These are phyloP conservation scores for Syzygium malaccense DNA, from an alignment of 441 rosid genomes.

Conservation along the genomic window DNA sequence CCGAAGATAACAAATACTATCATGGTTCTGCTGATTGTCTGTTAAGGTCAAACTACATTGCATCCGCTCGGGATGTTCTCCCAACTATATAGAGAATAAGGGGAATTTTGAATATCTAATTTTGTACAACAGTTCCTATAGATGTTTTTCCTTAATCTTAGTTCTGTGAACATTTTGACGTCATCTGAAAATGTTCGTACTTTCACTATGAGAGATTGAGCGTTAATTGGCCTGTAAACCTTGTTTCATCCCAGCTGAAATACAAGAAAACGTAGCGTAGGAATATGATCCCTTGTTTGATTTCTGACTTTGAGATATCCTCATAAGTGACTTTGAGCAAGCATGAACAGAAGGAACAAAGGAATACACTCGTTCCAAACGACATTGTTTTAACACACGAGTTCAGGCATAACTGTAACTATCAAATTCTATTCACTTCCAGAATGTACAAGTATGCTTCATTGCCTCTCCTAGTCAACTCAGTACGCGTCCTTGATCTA, in stretches of 20 bases:
- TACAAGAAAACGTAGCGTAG: background rate
- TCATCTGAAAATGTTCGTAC: background rate
- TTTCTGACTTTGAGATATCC: background rate
- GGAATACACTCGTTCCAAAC: background rate
- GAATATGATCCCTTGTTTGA: background rate
- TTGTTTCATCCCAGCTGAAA: background rate
- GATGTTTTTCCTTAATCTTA: too few relatives aligned
- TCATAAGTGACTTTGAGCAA: background rate
- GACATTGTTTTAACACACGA: background rate
- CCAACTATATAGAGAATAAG: too few relatives aligned
- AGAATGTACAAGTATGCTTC: background rate
- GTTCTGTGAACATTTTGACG: background rate
- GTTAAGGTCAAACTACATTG: too few relatives aligned
- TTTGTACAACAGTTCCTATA: too few relatives aligned
- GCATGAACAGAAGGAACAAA: background rate
- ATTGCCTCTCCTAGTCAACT: background rate
- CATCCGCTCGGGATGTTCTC: too few relatives aligned
- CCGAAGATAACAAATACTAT: background rate
- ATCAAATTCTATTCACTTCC: too few relatives aligned
- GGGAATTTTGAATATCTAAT: too few relatives aligned
- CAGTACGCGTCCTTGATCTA: background rate
- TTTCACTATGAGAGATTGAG: background rate
- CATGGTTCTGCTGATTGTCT: too few relatives aligned
- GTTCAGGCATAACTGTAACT: background rate
- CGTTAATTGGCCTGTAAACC: background rate